phyloP scores from a whole-genome alignment of 768 basidiomycete species.

The Paxillus involutus region DNA sequence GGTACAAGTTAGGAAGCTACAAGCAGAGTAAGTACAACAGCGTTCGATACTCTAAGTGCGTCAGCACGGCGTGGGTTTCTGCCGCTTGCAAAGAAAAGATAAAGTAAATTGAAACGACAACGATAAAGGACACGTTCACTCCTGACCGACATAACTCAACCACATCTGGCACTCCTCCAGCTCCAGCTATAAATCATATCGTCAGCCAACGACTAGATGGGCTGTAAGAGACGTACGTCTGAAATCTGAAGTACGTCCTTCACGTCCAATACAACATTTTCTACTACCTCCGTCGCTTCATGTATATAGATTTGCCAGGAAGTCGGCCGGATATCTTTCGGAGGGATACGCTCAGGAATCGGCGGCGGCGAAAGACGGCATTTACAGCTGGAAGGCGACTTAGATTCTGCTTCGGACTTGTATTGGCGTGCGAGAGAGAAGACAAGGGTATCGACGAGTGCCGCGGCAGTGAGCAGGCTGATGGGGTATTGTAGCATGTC shows the following conservation, averaged over 20 bases:
- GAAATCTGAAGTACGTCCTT: conserved; percentile 24
- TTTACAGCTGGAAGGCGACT: not conserved
- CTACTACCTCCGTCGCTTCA: conserved; percentile 9
- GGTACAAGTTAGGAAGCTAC: conserved; percentile 16
- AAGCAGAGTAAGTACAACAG: not conserved
- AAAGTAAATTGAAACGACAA: not conserved
- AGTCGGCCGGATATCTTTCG: not conserved
- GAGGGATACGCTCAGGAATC: not conserved
- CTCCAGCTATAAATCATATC: conserved; percentile 16
- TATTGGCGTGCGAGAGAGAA: conserved; percentile 38
- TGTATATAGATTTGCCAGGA: conserved; percentile 9
- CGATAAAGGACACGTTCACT: not conserved
- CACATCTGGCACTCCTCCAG: conserved; percentile 24
- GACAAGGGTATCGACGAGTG: conserved; percentile 46
- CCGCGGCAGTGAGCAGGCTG: conserved; percentile 53
- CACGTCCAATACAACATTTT: conserved; percentile 23
- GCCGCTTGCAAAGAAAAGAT: not conserved
- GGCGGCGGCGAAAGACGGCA: not conserved
- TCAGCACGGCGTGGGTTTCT: not conserved
- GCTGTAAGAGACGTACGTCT: conserved; percentile 11
- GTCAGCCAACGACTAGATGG: conserved; percentile 1
- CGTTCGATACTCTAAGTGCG: not conserved
- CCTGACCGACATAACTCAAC: conserved; percentile 13
- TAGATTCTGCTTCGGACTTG: conserved; percentile 26
- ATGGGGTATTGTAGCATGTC: conserved; percentile 53